Evolutionary conservation across 192 early-diverging fungal species (phyloP), one percentile per base, ranked within the genome.

Genomic region (Haplosporangium gracile): DNA sequence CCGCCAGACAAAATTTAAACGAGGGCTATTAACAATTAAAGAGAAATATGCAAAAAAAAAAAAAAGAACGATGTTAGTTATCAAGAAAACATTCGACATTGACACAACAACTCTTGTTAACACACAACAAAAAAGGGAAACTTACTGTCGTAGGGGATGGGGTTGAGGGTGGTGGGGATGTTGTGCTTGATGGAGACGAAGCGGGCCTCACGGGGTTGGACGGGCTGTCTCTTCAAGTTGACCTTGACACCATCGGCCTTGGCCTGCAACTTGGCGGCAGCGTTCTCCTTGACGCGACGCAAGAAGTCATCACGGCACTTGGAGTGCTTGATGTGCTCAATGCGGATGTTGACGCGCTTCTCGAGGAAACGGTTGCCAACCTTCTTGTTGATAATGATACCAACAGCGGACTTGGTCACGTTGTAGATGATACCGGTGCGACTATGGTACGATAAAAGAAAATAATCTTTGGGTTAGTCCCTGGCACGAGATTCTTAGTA

Each of bases 261-360:
- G 82, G 98, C 97, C 70, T 96, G 96, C 88, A 93, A 91, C 93
- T 95, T 94, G 84, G 91, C 91, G 70, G 91, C 93, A 34, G 95
- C 95, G 93, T 99, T 99, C 88, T 95, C 93, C 95, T 97, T 98
- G 88, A 99, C 98, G 88, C 98, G 96, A 70, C 95, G 93, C 91
- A 99, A 92, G 94, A 99, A 99, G 87, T 98, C 97, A 85, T 95
- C 92, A 90, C 98, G 96, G 94, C 97, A 98, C 94, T 98, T 98
- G 91, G 98, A 99, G 96, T 99, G 98, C 93, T 95, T 97, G 90
- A 99, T 93, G 93, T 99, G 98, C 93, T 99, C 98, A 89, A 99
- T 90, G 88, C 98, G 96, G 90, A 99, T 89, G 93, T 98, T 99
- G 92, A 99, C 93, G 73, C 97, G 93, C 97, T 99, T 99, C 93